Percentiles rank a stretch among this genome's conserved stretches.
phyloP scores from a whole-genome alignment of 1,139 yeast genomes.

The Nakaseomyces glabratus region DNA sequence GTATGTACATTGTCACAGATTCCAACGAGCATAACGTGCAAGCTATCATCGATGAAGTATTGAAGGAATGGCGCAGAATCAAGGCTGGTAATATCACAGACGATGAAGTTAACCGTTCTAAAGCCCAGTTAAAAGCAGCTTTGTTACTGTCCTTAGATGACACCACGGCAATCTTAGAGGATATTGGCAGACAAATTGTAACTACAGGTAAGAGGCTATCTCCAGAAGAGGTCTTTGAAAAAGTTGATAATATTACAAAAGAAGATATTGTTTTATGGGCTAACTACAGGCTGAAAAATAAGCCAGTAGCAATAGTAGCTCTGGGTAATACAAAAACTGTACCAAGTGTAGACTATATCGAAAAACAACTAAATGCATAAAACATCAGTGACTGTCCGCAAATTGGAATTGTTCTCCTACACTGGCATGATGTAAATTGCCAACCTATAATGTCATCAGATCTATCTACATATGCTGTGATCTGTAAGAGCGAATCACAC shows the following conservation, averaged over 20 bases:
- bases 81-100: constrained; percentile 67
- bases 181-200: constrained; percentile 92
- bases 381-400: too few species aligned
- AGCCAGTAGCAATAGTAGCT: constrained; percentile 84
- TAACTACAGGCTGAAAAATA: constrained; percentile 64
- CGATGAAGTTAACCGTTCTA: constrained; percentile 87
- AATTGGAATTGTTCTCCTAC: too few species aligned
- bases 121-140: constrained; percentile 90
- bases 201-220: constrained; percentile 86
- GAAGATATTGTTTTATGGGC: constrained; percentile 86
- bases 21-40: constrained; percentile 57
- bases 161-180: constrained; percentile 93
- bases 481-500: too few species aligned
- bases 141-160: constrained; percentile 84
- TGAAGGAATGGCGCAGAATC: constrained; percentile 83
- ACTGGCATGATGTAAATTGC: too few species aligned
- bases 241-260: constrained; percentile 70
- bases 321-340: constrained; percentile 60
- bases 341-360: constrained; percentile 29
- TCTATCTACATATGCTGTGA: too few species aligned
- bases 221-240: constrained; percentile 84
- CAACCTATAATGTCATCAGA: too few species aligned
- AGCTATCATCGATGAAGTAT: constrained; percentile 59
- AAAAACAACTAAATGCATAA: constrained; percentile 13
- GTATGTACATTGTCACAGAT: constrained; percentile 84